Conservation (phyloP, 208 protist genomes). For the Porcisia hertigi region DNA sequence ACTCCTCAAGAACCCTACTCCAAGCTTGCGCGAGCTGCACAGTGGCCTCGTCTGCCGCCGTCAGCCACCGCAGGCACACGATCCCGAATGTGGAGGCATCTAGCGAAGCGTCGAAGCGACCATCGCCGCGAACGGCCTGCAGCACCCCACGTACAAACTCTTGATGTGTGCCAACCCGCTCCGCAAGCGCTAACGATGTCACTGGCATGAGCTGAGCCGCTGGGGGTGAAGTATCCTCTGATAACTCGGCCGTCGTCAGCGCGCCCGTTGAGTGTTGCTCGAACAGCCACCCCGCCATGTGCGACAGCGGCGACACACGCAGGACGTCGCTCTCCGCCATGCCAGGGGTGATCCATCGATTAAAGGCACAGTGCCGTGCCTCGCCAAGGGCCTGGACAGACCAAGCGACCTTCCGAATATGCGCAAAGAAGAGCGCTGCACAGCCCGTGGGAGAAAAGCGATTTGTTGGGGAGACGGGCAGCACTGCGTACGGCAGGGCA, state of each 20-base stretch:
- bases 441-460: background rate
- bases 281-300: slow-evolving; percentile 13
- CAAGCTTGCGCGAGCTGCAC: slow-evolving; percentile 27
- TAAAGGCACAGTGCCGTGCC: slow-evolving; percentile 25
- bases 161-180: slow-evolving; percentile 18
- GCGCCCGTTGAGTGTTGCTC: background rate
- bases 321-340: slow-evolving; percentile 22
- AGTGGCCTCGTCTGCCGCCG: slow-evolving; percentile 60
- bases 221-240: background rate
- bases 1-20: background rate
- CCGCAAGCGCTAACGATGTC: background rate
- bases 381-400: slow-evolving; percentile 29
- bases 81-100: slow-evolving; percentile 49
- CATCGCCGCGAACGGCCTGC: slow-evolving; percentile 51
- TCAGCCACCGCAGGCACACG: slow-evolving; percentile 65
- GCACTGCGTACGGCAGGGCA: slow-evolving; percentile 14
- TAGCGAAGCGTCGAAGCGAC: slow-evolving; percentile 67
- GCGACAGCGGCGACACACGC: slow-evolving; percentile 20
- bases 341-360: slow-evolving; percentile 16
- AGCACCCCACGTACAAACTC: slow-evolving; percentile 22
- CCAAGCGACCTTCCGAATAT: slow-evolving; percentile 39
- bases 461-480: background rate
- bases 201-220: background rate
- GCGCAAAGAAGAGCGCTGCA: slow-evolving; percentile 30
- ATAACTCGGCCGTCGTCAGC: background rate